Evolutionary conservation across 805 yeast species (phyloP).

Genomic region (Kuraishia piskuri): DNA sequence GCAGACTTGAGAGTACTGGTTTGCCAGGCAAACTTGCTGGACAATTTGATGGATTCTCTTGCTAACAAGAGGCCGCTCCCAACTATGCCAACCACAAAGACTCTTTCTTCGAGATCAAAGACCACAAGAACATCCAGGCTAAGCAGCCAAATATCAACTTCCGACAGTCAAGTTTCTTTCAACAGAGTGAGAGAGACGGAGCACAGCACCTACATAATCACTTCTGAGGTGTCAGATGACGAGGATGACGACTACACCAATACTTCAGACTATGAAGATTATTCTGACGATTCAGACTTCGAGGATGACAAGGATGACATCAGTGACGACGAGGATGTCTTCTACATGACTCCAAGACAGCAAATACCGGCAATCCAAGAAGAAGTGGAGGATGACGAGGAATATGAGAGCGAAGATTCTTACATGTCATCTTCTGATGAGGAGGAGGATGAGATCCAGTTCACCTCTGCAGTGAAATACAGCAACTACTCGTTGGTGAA

Average conservation of each 20-base stretch:
- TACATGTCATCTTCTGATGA: constrained; percentile 2
- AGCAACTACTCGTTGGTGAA: neutral
- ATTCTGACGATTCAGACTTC: constrained; percentile 22
- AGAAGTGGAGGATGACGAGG: constrained; percentile 11
- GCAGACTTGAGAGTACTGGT: constrained; percentile 51
- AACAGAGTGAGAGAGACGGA: constrained; percentile 6
- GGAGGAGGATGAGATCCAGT: constrained; percentile 1
- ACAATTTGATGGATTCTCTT: constrained; percentile 49
- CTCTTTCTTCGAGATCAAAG: constrained; percentile 11
- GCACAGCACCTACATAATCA: constrained; percentile 18
- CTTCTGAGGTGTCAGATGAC: constrained; percentile 23
- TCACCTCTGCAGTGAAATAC: neutral
- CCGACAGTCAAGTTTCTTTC: constrained; percentile 11
- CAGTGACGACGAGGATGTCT: constrained; percentile 15
- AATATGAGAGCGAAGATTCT: constrained; percentile 9
- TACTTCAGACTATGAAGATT: constrained; percentile 7
- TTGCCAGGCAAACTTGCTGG: constrained; percentile 65
- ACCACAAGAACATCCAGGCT: constrained; percentile 9
- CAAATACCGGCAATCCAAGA: constrained; percentile 9
- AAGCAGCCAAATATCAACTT: constrained; percentile 3
- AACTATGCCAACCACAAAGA: constrained; percentile 13
- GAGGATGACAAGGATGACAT: constrained; percentile 18
- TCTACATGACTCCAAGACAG: constrained; percentile 1
- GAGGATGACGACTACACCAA: constrained; percentile 18
- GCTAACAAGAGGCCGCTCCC: constrained; percentile 19